Evolutionary conservation across 805 yeast genomes (phyloP), one percentile per base, ranked within the genome.

Genomic region (Brettanomyces naardenensis): DNA sequence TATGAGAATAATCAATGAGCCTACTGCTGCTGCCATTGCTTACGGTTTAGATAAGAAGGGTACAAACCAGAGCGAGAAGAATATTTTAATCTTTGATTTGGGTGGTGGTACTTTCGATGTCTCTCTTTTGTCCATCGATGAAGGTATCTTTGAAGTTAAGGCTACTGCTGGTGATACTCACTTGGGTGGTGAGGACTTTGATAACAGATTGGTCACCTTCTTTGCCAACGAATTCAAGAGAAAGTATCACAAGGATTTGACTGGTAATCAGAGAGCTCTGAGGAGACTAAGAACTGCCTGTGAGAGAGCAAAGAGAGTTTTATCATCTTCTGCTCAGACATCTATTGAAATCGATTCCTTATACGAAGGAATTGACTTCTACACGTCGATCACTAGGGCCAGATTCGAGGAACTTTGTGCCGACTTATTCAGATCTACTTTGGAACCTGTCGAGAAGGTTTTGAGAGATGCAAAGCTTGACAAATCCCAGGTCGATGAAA

Each of bases 51-150:
- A 83, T 52, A 77, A 79, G 71, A 70, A 71, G 49, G 73, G 78
- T 61, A 85, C 87, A 52, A 86, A 85, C 65, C 80, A 71, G 57
- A 75, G 80, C 49, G 80, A 75, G 46, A 76, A 75, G 65, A 85
- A 87, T 65, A 89, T 87, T 46, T 73, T 87, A 60, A 87, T 87
- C 58, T 87, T 87, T 74, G 96, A 87, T 69, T 74, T 87, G 60
- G 96, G 96, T 78, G 96, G 96, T 69, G 96, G 96, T 75, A 87
- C 96, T 59, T 87, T 87, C 69, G 96, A 87, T 86, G 96, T 88
- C 47, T 88, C 95, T 37, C 73, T 87, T 53, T 74, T 87, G 58
- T 78, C 85, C 63, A 86, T 87, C 63, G 90, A 88, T 64, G 95
- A 90, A 59, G 96, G 96, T 80, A 88, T 87, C 60, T 87, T 87